Evolutionary conservation across 2,329 filamentous ascomycete genomes (phyloP).

Genomic region (Sphaerulina musiva): DNA sequence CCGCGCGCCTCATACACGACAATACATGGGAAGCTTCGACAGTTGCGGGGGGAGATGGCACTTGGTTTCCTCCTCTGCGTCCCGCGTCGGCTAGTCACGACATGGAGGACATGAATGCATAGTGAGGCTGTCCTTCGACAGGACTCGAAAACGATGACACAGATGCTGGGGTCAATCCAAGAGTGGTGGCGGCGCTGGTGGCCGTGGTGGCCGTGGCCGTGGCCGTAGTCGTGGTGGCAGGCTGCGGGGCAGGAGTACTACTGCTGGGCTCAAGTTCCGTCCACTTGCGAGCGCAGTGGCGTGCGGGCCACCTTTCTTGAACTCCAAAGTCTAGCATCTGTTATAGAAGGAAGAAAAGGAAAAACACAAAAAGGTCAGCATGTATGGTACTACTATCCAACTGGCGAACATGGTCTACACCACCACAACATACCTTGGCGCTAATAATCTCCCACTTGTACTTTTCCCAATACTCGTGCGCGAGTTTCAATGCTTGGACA

Average conservation of each 20-base stretch:
- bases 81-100: conserved; percentile 22
- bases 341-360: too few relatives aligned
- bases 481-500: conserved; percentile 43
- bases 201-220: too few relatives aligned
- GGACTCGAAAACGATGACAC: conserved; percentile 30
- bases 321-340: conserved; percentile 49
- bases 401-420: neutral
- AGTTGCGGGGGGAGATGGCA: too few relatives aligned
- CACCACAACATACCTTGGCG: conserved; percentile 39
- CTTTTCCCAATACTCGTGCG: conserved; percentile 49
- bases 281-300: conserved; percentile 48
- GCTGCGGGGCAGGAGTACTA: conserved; percentile 22
- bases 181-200: conserved; percentile 6
- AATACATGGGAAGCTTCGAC: too few relatives aligned
- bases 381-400: neutral
- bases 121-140: conserved; percentile 25
- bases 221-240: conserved; percentile 6
- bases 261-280: conserved; percentile 36
- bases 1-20: too few relatives aligned
- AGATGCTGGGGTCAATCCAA: conserved; percentile 22
- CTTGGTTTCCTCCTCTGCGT: neutral
- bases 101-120: conserved; percentile 28
- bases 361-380: neutral
- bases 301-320: conserved; percentile 46
- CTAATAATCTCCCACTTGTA: conserved; percentile 51